These are phyloP conservation scores for Pyrrhoderma noxium DNA, from an alignment of 1,284 basidiomycete species.

Conservation along the genomic window DNA sequence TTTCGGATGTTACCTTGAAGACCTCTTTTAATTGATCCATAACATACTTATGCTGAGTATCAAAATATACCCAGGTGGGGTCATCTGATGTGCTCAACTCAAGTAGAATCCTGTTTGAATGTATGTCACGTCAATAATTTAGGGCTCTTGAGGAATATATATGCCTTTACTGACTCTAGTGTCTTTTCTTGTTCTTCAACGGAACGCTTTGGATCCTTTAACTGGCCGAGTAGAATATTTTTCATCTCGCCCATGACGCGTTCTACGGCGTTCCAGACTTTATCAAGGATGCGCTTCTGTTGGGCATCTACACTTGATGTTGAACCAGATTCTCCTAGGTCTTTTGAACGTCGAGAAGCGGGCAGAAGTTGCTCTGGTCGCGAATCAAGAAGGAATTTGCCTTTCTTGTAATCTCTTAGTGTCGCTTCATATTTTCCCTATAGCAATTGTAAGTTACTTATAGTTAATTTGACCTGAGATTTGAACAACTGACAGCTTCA, in stretches of 20 bases:
- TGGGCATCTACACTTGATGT: constrained; percentile 58
- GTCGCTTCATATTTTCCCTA: constrained; percentile 92
- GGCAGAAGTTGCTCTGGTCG: constrained; percentile 79
- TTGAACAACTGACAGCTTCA: constrained; percentile 58
- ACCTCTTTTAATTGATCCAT: constrained; percentile 70
- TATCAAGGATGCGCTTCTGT: constrained; percentile 89
- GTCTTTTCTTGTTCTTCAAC: constrained; percentile 97
- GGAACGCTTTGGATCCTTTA: constrained; percentile 72
- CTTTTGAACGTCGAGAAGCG: constrained; percentile 24
- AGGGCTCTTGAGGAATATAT: neutral
- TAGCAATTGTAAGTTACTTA: constrained; percentile 4
- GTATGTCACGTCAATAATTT: neutral
- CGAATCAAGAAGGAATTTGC: constrained; percentile 84
- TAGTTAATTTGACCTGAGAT: constrained; percentile 1
- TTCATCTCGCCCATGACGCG: constrained; percentile 93
- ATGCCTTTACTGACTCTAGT: constrained; percentile 81
- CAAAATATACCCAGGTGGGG: constrained; percentile 91
- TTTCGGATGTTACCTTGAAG: constrained; percentile 48
- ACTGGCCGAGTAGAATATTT: constrained; percentile 63
- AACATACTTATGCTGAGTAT: constrained; percentile 86
- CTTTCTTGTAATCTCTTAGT: constrained; percentile 95
- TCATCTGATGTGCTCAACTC: constrained; percentile 81
- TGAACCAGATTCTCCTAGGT: constrained; percentile 8
- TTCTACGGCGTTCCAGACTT: constrained; percentile 95
- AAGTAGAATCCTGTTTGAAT: constrained; percentile 60